phyloP scores from a whole-genome alignment of 805 yeast species.

The Pichia manshurica region DNA sequence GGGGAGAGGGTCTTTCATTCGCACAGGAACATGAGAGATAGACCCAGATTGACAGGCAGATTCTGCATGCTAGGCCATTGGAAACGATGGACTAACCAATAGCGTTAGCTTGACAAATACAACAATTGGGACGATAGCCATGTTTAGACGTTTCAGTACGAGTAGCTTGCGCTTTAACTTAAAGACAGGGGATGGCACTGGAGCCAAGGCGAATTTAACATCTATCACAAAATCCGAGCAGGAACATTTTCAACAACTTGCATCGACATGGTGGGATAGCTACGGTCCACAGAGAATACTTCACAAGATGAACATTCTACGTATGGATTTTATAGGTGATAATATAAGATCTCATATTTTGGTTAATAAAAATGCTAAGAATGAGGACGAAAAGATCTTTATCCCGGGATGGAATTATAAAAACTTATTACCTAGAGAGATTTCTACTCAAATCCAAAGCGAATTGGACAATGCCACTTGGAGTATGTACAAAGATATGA shows the following conservation, averaged over 20 bases:
- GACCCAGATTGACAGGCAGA: too few relatives aligned
- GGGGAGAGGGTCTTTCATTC: too few relatives aligned
- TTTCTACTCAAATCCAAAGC: conserved; percentile 39
- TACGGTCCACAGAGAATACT: conserved; percentile 88
- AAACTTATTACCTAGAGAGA: conserved; percentile 56
- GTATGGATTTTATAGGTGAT: conserved; percentile 80
- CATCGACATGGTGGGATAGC: conserved; percentile 98
- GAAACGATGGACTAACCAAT: too few relatives aligned
- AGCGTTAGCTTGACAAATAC: too few relatives aligned
- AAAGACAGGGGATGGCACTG: not conserved
- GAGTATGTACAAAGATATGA: conserved; percentile 30
- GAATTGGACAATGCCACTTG: conserved; percentile 48
- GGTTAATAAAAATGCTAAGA: conserved; percentile 35
- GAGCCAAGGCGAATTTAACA: conserved; percentile 18
- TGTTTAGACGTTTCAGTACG: conserved; percentile 5
- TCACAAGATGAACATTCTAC: conserved; percentile 86
- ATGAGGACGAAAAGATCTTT: conserved; percentile 45
- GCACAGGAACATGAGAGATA: too few relatives aligned
- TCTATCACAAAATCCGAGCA: conserved; percentile 57
- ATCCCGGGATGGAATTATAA: conserved; percentile 69
- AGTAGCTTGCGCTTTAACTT: not conserved
- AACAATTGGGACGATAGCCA: not conserved
- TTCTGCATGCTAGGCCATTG: too few relatives aligned
- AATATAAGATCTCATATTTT: conserved; percentile 44
- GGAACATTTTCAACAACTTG: conserved; percentile 77